Conservation (phyloP, 495 filamentous ascomycete species). For the Hypomontagnella submonticulosa region DNA sequence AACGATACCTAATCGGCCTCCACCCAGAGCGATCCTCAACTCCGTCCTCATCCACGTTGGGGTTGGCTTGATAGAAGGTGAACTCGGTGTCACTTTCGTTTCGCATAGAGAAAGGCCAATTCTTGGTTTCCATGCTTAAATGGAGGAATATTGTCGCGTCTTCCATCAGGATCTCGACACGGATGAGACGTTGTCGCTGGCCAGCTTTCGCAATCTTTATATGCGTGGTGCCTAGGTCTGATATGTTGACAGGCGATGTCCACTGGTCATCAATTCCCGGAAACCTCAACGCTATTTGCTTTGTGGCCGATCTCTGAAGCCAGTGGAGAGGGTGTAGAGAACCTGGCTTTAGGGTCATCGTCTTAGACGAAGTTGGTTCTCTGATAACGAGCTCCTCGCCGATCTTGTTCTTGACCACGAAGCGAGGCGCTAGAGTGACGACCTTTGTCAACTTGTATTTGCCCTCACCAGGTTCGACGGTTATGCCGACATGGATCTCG, state of each 20-base stretch:
- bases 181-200: conserved; percentile 87
- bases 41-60: conserved; percentile 79
- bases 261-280: conserved; percentile 96
- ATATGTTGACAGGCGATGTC: conserved; percentile 98
- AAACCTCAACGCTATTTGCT: conserved; percentile 93
- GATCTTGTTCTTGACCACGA: conserved; percentile 92
- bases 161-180: conserved; percentile 91
- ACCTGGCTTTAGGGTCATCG: conserved; percentile 78
- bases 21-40: conserved; percentile 85
- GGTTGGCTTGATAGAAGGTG: conserved; percentile 87
- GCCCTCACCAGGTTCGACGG: conserved; percentile 88
- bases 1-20: conserved; percentile 90
- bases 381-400: conserved; percentile 87
- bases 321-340: conserved; percentile 87
- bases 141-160: conserved; percentile 92
- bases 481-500: conserved; percentile 90
- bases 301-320: conserved; percentile 78
- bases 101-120: conserved; percentile 98
- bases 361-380: conserved; percentile 85
- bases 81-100: conserved; percentile 98
- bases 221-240: conserved; percentile 89
- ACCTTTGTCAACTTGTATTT: conserved; percentile 98
- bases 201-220: conserved; percentile 92
- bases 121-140: conserved; percentile 85
- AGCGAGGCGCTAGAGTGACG: conserved; percentile 91